Base-by-base conservation (phyloP, 257 asterid genomes). In the Capsicum pubescens region DNA sequence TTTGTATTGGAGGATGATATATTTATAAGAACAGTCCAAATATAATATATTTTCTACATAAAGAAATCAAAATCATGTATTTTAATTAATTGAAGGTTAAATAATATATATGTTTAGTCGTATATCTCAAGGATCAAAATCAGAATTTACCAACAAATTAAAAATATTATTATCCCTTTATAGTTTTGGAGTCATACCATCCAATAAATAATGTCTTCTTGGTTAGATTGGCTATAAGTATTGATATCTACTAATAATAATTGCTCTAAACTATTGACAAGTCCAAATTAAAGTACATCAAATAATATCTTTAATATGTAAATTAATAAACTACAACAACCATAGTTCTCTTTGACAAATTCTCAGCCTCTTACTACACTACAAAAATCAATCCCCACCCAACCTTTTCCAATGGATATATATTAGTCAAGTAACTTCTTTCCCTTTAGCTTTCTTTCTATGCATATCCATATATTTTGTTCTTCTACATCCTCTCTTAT, bases 271-370 rank as follows among this genome's bases (percentile, higher is more conserved):
- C 48, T n/a, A 52, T 52, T 21, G 81, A 52, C 14, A 76, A 50
- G 59, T 72, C 60, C 17, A 21, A 76, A 39, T 39, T 39, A 39
- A 39, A 76, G 52, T 52, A 52, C 44, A 21, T 14, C 26, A 76
- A 76, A 76, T 12, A 14, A 76, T 21, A 50, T 50, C 13, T 46
- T 12, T 19, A 70, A 42, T 17, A 44, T 42, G 32, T 64, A 64
- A 32, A 64, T 64, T 32, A 71, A 71, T n/a, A 1, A 19, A 48
- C 59, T 13, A 50, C 44, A 4, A 76, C 5, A 50, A 76, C 13
- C 61, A 76, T 76, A 50, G 46, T 44, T 82, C 52, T 21, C 13
- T 71, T 57, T 84, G 83, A 87, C 86, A 85, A 83, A 91, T 39
- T 39, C 44, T 39, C 2, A 39, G 5, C 44, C 44, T 39, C 44